Percentiles rank a stretch among this genome's conserved stretches.
Conservation (phyloP, 805 yeast genomes). For the Ogataea populi-albae region DNA sequence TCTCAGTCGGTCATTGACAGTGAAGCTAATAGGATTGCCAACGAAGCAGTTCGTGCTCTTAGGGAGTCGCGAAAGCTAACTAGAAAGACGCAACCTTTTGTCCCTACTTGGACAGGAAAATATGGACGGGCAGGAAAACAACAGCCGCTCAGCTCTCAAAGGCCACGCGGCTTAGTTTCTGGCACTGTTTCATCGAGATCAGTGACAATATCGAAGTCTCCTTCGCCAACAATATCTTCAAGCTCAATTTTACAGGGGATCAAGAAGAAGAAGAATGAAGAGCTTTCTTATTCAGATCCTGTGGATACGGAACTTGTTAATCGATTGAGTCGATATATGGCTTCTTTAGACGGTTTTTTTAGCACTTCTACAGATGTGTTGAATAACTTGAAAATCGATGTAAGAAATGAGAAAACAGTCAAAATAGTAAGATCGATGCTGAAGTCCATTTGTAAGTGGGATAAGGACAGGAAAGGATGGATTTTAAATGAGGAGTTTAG, state of each 20-base stretch:
- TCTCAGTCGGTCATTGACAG: constrained; percentile 54
- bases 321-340: constrained; percentile 27
- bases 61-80: constrained; percentile 58
- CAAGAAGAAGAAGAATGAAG: constrained; percentile 38
- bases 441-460: constrained; percentile 67
- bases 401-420: constrained; percentile 52
- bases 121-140: constrained; percentile 78
- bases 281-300: constrained; percentile 3
- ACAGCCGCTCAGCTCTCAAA: not conserved
- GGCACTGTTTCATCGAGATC: not conserved
- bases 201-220: constrained; percentile 6
- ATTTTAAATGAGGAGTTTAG: constrained; percentile 52
- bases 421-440: constrained; percentile 65
- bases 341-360: constrained; percentile 27
- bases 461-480: constrained; percentile 61
- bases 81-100: constrained; percentile 53
- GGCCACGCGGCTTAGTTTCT: too few species aligned
- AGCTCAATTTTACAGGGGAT: constrained; percentile 48
- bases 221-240: constrained; percentile 36
- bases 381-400: constrained; percentile 27
- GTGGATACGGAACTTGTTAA: constrained; percentile 19
- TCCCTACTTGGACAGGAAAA: constrained; percentile 95
- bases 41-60: constrained; percentile 60
- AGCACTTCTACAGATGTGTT: constrained; percentile 32
- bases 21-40: constrained; percentile 60